Percentiles rank a stretch among this genome's conserved stretches.
These are phyloP conservation scores for Xylariaceae sp. DNA, from an alignment of 2,329 filamentous ascomycete species.

Conservation along the genomic window DNA sequence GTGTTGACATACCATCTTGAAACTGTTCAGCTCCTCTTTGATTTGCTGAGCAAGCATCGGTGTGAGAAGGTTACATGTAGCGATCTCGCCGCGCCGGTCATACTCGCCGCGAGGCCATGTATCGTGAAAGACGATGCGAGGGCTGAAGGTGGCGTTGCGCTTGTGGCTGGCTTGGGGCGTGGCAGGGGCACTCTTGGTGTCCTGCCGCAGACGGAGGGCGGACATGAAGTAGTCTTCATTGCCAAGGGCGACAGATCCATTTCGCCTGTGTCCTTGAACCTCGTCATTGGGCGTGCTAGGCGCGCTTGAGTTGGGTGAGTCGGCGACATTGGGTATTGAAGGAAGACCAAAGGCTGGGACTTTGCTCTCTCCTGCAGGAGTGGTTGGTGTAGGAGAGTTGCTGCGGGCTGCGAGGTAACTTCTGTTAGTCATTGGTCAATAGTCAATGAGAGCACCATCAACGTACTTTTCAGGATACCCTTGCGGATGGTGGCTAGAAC, in stretches of 20 bases:
- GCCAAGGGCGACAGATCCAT: conserved; percentile 68
- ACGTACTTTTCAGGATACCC: conserved; percentile 84
- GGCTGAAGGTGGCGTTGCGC: conserved; percentile 74
- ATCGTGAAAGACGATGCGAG: conserved; percentile 89
- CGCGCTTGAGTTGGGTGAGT: conserved; percentile 79
- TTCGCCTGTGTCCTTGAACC: conserved; percentile 60
- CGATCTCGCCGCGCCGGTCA: conserved; percentile 90
- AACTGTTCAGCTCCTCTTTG: conserved; percentile 98
- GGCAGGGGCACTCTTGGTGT: conserved; percentile 74
- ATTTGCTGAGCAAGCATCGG: conserved; percentile 98
- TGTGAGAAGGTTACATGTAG: conserved; percentile 95
- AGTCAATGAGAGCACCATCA: not conserved
- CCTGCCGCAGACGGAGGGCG: conserved; percentile 66
- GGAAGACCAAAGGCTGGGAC: conserved; percentile 54
- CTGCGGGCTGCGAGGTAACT: conserved; percentile 55
- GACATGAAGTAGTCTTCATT: conserved; percentile 89
- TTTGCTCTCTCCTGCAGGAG: conserved; percentile 55
- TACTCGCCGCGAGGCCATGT: conserved; percentile 96
- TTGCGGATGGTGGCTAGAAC: conserved; percentile 89
- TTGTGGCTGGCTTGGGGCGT: conserved; percentile 62
- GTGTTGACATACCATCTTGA: conserved; percentile 80
- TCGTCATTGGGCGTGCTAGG: conserved; percentile 87
- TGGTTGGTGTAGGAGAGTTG: conserved; percentile 64
- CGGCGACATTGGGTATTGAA: conserved; percentile 59
- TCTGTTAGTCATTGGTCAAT: conserved; percentile 12